A percentile compares a stretch with the other conserved stretches of the same genome.
These are phyloP conservation scores for Corymbia maculata DNA, from an alignment of 345 rosid genomes.

Conservation along the genomic window DNA sequence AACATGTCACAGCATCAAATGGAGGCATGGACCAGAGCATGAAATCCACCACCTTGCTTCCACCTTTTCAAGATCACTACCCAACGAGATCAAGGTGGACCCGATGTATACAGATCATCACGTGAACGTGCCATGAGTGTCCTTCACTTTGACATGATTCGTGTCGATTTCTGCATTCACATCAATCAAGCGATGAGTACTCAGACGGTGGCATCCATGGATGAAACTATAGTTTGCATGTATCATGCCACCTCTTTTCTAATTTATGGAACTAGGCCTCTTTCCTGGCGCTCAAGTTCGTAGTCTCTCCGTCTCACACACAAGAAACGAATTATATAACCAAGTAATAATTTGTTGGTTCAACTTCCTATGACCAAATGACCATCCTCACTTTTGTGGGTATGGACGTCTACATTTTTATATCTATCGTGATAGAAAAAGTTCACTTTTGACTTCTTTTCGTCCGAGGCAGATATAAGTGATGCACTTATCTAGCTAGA, in stretches of 20 bases:
- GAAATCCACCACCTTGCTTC: not conserved
- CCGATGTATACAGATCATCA: not conserved
- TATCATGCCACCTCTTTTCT: not conserved
- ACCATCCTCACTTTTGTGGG: not conserved
- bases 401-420: not conserved
- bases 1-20: not conserved
- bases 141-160: not conserved
- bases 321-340: not conserved
- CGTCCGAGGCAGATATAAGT: not conserved
- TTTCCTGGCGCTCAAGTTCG: not conserved
- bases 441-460: not conserved
- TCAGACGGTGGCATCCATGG: not conserved
- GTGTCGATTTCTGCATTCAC: not conserved
- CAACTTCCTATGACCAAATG: not conserved
- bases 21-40: not conserved
- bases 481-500: not conserved
- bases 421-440: not conserved
- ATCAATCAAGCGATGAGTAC: not conserved
- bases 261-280: not conserved
- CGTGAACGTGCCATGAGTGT: not conserved
- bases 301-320: not conserved
- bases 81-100: not conserved
- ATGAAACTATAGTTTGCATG: not conserved
- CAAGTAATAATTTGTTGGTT: not conserved
- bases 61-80: not conserved